Evolutionary conservation across 2,329 filamentous ascomycete genomes (phyloP).

Genomic region (Acephala macrosclerotiorum): DNA sequence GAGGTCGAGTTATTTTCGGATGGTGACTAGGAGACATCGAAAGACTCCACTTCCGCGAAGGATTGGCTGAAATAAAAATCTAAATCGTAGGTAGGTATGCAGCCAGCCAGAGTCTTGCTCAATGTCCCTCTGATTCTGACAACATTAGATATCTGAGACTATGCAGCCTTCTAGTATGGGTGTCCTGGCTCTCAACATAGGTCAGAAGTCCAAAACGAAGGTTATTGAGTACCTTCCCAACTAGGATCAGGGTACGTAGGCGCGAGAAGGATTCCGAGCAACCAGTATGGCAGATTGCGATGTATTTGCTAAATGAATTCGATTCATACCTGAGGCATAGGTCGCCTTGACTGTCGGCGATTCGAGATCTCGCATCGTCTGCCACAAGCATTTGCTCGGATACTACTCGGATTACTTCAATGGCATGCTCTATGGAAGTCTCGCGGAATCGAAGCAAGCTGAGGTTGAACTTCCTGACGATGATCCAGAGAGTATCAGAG

Average conservation of each 20-base stretch:
- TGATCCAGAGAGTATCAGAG: background rate
- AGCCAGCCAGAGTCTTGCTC: too few relatives aligned
- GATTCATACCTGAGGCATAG: background rate
- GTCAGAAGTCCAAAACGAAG: too few relatives aligned
- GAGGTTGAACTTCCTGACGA: background rate
- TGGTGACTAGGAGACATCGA: too few relatives aligned
- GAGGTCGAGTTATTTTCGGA: background rate
- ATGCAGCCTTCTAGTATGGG: too few relatives aligned
- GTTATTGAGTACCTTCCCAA: too few relatives aligned
- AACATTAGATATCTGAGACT: too few relatives aligned
- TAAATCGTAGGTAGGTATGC: too few relatives aligned
- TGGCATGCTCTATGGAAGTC: background rate
- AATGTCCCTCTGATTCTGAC: too few relatives aligned
- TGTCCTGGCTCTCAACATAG: too few relatives aligned
- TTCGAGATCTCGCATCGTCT: background rate
- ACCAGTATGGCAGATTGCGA: too few relatives aligned
- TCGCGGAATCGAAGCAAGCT: background rate
- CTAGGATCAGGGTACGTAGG: too few relatives aligned
- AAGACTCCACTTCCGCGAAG: background rate
- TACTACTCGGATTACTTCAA: constrained; percentile 4
- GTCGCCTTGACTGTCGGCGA: background rate
- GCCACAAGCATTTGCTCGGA: background rate
- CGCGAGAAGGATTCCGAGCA: background rate
- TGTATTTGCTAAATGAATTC: background rate
- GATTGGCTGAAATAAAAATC: background rate